Percentiles rank a stretch among this genome's conserved stretches.
phyloP scores from a whole-genome alignment of 176 grass and related monocot species.

The Echinochloa phyllopogon region DNA sequence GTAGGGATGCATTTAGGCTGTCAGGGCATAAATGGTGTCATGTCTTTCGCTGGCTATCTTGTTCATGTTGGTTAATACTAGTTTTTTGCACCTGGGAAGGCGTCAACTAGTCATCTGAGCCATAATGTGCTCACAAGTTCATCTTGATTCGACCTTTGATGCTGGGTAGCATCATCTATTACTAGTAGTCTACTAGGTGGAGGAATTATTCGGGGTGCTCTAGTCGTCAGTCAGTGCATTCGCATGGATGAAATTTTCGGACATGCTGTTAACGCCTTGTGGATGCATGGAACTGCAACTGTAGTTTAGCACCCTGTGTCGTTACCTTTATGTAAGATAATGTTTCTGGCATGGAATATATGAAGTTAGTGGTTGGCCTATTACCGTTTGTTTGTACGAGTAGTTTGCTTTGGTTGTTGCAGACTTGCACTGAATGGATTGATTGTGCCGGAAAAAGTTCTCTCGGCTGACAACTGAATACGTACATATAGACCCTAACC shows the following conservation, averaged over 20 bases:
- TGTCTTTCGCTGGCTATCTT: conserved; percentile 18
- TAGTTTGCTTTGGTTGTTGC: not conserved
- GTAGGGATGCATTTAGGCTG: conserved; percentile 29
- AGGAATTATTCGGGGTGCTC: conserved; percentile 3
- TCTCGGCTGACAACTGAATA: not conserved
- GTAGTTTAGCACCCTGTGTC: not conserved
- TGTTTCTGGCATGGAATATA: conserved; percentile 22
- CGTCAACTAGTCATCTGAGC: not conserved
- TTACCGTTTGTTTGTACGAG: not conserved
- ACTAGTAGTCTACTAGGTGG: conserved; percentile 39
- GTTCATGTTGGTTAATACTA: not conserved
- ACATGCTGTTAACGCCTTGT: conserved; percentile 3
- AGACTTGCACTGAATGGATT: not conserved
- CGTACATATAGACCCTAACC: too few species aligned
- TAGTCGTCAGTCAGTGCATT: conserved; percentile 13
- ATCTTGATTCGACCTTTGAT: conserved; percentile 32
- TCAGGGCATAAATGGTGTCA: conserved; percentile 4
- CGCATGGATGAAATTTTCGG: conserved; percentile 41
- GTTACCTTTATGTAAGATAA: conserved; percentile 27
- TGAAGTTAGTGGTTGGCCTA: not conserved
- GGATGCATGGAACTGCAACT: conserved; percentile 11
- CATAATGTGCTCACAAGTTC: not conserved
- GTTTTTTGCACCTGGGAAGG: not conserved
- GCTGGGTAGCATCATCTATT: conserved; percentile 36
- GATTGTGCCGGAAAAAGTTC: not conserved